Evolutionary conservation across 306 rosid genomes (phyloP), one percentile per base, ranked within the genome.

Genomic region (Hippophae gyantsensis): DNA sequence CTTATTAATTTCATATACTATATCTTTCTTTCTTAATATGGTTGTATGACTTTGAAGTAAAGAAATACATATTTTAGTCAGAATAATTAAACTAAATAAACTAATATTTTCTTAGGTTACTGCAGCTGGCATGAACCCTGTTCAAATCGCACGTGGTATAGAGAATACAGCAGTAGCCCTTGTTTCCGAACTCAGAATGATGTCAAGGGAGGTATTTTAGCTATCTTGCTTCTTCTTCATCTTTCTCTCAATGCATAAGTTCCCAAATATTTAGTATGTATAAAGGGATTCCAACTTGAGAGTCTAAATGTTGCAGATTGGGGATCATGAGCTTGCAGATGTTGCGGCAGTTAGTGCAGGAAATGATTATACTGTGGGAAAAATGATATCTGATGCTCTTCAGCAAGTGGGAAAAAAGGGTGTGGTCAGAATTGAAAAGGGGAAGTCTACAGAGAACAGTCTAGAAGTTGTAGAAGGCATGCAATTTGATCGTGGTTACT

Each of bases 261-360:
- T 10, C n/a, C n/a, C 38, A 4, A 32, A 32, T 32, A 32, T 32
- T 32, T 32, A 2, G 38, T 3, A 32, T 32, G 38, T 32, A 32
- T 32, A 32, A 32, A 32, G 5, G 38, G 4, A 32, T 32, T 32
- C 38, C 38, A 32, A 32, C 5, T 2, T 32, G 38, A 32, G 38
- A 32, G 38, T 4, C 38, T 32, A 32, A 60, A 77, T 69, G 9
- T 71, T 63, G 71, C 74, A 87, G 97, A 80, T 82, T 69, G 84
- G 81, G 67, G 94, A 90, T 79, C 72, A 81, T 44, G 90, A 90
- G 71, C 87, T 90, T 13, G 78, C 59, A 73, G 78, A 90, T 79
- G 89, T 90, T 50, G 97, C 94, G 14, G 94, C 94, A 44, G 88
- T 87, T 52, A 87, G 95, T 68, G 95, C 97, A 9, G 95, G 97